Conservation (phyloP, 352 stramenopile species). For the Pythium pyrilobum region DNA sequence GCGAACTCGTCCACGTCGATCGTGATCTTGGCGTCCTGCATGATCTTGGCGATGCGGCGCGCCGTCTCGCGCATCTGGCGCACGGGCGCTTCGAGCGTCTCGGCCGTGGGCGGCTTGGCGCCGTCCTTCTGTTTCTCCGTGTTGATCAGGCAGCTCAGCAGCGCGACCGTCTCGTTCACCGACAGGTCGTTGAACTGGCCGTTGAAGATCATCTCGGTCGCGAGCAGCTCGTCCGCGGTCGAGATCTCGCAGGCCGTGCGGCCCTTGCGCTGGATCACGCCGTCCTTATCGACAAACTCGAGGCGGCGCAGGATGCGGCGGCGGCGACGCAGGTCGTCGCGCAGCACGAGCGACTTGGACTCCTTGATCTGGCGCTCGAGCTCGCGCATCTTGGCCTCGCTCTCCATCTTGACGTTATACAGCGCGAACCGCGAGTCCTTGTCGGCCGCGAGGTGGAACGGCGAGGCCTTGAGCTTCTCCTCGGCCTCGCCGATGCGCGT, state of each 20-base stretch:
- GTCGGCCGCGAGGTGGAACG: conserved; percentile 69
- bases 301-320: conserved; percentile 95
- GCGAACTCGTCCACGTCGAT: conserved; percentile 98
- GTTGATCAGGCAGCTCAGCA: conserved; percentile 97
- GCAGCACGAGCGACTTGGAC: conserved; percentile 95
- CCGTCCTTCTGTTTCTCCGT: conserved; percentile 92
- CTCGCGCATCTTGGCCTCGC: conserved; percentile 89
- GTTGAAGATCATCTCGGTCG: conserved; percentile 98
- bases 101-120: conserved; percentile 68
- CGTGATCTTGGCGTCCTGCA: conserved; percentile 89
- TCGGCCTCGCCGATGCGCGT: conserved; percentile 73
- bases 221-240: conserved; percentile 96
- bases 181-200: conserved; percentile 98
- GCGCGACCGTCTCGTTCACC: conserved; percentile 94
- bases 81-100: conserved; percentile 85
- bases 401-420: conserved; percentile 91
- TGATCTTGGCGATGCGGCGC: conserved; percentile 87
- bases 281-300: conserved; percentile 94
- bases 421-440: conserved; percentile 77
- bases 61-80: conserved; percentile 94
- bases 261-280: conserved; percentile 99
- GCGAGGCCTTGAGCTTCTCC: conserved; percentile 54
- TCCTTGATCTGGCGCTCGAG: conserved; percentile 93
- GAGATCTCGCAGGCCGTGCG: conserved; percentile 98
- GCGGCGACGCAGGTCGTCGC: conserved; percentile 93